Percentiles rank a stretch among this genome's conserved stretches.
Evolutionary conservation across 2,329 filamentous ascomycete species (phyloP).

Genomic region (Xylaria hypoxylon): DNA sequence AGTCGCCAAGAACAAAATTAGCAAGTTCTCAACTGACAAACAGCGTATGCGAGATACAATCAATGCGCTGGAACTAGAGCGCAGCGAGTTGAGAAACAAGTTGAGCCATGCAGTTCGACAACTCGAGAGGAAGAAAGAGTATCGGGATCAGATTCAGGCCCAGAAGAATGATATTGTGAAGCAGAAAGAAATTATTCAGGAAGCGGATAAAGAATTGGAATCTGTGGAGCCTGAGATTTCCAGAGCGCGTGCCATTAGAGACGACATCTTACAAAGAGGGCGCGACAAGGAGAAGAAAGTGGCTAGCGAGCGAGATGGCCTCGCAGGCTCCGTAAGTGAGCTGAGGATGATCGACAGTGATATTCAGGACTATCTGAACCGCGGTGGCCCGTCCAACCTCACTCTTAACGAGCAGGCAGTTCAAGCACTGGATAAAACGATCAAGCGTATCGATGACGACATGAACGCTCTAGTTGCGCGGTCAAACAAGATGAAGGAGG

Average conservation of each 20-base stretch:
- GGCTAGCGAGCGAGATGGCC: conserved; percentile 75
- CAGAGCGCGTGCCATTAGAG: conserved; percentile 79
- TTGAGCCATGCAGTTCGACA: conserved; percentile 77
- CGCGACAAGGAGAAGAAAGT: conserved; percentile 78
- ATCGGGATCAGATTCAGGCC: conserved; percentile 78
- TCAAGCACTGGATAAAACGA: conserved; percentile 72
- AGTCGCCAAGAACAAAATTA: conserved; percentile 70
- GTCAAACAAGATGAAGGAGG: conserved; percentile 81
- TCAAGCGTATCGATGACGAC: conserved; percentile 74
- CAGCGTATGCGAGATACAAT: conserved; percentile 78
- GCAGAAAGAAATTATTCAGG: conserved; percentile 76
- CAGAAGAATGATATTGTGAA: conserved; percentile 75
- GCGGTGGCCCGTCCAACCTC: conserved; percentile 79
- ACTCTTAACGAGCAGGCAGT: conserved; percentile 77
- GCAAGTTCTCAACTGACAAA: conserved; percentile 75
- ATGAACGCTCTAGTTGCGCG: conserved; percentile 74
- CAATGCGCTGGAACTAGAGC: conserved; percentile 78
- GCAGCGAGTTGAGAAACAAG: conserved; percentile 78
- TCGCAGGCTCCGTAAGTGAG: conserved; percentile 81
- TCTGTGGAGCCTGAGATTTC: conserved; percentile 79
- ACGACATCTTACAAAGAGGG: conserved; percentile 79
- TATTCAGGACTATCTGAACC: conserved; percentile 82
- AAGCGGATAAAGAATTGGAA: conserved; percentile 78
- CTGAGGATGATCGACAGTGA: conserved; percentile 80
- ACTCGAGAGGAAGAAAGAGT: conserved; percentile 81